Percentiles rank a stretch among this genome's conserved stretches.
These are phyloP conservation scores for Plasmodium falciparum DNA, from an alignment of 169 alveolate genomes.

Conservation along the genomic window DNA sequence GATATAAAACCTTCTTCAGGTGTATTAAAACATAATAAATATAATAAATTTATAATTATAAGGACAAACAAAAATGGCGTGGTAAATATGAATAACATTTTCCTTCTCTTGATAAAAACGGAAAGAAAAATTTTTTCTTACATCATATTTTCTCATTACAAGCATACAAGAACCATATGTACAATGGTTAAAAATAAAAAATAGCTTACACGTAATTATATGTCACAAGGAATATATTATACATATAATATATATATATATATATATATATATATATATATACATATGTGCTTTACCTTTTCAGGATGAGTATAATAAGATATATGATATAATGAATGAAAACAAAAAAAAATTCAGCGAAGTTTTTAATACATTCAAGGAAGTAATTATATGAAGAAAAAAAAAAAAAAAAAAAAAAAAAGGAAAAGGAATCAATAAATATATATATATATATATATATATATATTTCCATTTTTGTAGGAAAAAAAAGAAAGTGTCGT, in stretches of 20 bases:
- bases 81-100: constrained; percentile 7
- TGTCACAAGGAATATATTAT: background rate
- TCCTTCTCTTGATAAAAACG: constrained; percentile 39
- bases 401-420: background rate
- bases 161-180: background rate
- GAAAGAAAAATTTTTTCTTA: constrained; percentile 35
- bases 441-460: constrained; percentile 4
- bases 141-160: constrained; percentile 30
- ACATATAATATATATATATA: background rate
- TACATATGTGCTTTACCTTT: background rate
- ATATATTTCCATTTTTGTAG: constrained; percentile 8
- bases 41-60: constrained; percentile 39
- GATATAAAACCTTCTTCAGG: constrained; percentile 36
- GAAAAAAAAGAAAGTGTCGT: constrained; percentile 55
- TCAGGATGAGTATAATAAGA: constrained; percentile 35
- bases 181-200: constrained; percentile 19
- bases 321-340: constrained; percentile 46
- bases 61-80: constrained; percentile 23
- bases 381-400: constrained; percentile 11
- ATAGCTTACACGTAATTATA: background rate
- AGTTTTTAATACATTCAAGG: constrained; percentile 34
- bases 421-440: background rate
- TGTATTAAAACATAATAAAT: constrained; percentile 17
- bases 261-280: background rate
- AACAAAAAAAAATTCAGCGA: constrained; percentile 50